phyloP scores from a whole-genome alignment of 192 early-diverging fungal genomes.

The Kickxella alabastrina region DNA sequence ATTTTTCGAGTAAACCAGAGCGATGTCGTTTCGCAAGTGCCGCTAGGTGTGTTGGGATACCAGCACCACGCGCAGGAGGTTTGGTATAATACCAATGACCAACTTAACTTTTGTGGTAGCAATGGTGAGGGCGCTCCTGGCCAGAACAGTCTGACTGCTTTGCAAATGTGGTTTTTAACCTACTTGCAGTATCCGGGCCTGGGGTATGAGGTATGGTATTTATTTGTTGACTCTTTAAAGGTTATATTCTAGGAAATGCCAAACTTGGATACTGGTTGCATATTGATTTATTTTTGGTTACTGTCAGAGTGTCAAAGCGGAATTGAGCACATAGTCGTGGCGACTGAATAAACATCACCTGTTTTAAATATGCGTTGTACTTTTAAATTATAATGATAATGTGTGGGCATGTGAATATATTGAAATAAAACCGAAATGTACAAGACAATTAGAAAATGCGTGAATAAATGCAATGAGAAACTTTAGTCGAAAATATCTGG shows the following conservation, averaged over 20 bases:
- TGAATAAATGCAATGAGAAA: constrained; percentile 2
- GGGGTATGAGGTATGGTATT: constrained; percentile 10
- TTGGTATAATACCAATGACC: constrained; percentile 7
- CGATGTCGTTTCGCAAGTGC: constrained; percentile 16
- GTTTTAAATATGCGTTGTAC: not conserved
- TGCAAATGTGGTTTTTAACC: constrained; percentile 6
- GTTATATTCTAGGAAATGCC: no score
- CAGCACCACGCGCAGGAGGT: constrained; percentile 23
- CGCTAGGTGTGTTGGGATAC: constrained; percentile 8
- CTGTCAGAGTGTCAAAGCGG: not conserved
- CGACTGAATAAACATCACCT: no score
- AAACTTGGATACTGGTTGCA: not conserved
- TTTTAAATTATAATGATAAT: constrained; percentile 4
- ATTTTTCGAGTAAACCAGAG: constrained; percentile 10
- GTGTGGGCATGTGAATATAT: no score
- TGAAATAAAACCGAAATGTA: not conserved
- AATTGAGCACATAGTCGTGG: no score
- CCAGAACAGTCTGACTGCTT: constrained; percentile 1
- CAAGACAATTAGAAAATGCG: not conserved
- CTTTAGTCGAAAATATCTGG: constrained; percentile 1
- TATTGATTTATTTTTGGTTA: not conserved
- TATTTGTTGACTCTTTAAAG: no score
- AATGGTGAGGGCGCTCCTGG: constrained; percentile 5
- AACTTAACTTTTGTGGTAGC: constrained; percentile 8
- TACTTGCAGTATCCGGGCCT: constrained; percentile 17